Evolutionary conservation across 2,329 filamentous ascomycete species (phyloP), one percentile per base, ranked within the genome.

Genomic region (Stemphylium lycopersici): DNA sequence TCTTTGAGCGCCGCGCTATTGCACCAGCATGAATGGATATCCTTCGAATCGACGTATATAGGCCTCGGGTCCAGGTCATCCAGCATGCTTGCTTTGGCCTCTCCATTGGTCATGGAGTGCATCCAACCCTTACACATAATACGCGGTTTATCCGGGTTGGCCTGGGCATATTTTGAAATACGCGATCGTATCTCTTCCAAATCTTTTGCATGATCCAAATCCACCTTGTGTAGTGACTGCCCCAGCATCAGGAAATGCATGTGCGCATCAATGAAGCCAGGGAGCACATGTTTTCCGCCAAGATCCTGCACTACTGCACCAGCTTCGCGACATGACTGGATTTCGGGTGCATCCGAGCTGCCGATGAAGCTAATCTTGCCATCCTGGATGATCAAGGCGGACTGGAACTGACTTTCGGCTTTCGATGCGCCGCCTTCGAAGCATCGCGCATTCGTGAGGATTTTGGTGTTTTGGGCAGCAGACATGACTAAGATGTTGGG

Each of bases 221-320:
- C 74, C 29, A 81, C 74, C 67, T 84, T 84, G 57, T 78, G 76
- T 11, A 85, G 77, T 0, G 82, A 79, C 62, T 83, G 80, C 2
- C 83, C 83, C 22, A 85, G 77, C 41, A 83, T 77, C 37, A 85
- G 75, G 11, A 85, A 75, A 67, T 86, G 83, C 75, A 84, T 82
- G 63, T 86, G 83, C 0, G 81, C 83, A 59, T 86, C 83, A 44
- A 85, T 78, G 64, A 85, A 85, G 5, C 82, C 81, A 0, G 83
- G 83, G 1, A 85, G 69, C 6, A 85, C 74, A 32, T 78, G 66
- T 10, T 66, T 68, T 13, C 71, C 63, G 2, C 72, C 42, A 4
- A 82, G 63, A 54, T 81, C 75, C 8, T 63, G 63, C 13, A 49
- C 68, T 36, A 11, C 65, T 29, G 47, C 53, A 47, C 52, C 58